Percentiles rank a stretch among this genome's conserved stretches.
These are phyloP conservation scores for Vitis hybrid DNA, from an alignment of 177 flowering plant species.

Conservation along the genomic window DNA sequence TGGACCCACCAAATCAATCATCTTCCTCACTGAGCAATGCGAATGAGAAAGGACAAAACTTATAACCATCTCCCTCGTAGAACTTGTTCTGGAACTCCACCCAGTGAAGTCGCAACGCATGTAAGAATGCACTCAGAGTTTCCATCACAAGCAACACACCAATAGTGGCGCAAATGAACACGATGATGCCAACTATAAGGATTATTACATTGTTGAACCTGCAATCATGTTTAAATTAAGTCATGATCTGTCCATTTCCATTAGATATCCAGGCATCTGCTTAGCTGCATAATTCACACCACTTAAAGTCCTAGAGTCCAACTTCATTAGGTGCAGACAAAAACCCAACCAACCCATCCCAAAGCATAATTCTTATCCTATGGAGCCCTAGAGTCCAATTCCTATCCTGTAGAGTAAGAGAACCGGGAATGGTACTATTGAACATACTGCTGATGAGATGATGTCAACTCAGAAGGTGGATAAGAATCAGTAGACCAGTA, in stretches of 20 bases:
- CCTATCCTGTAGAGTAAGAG: too few relatives aligned
- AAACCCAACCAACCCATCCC: too few relatives aligned
- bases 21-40: conserved; percentile 57
- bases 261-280: too few relatives aligned
- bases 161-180: conserved; percentile 83
- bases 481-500: too few relatives aligned
- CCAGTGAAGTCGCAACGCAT: conserved; percentile 97
- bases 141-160: conserved; percentile 97
- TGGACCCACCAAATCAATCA: conserved; percentile 37
- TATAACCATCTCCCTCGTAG: conserved; percentile 97
- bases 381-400: too few relatives aligned
- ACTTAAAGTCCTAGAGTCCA: too few relatives aligned
- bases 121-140: conserved; percentile 93
- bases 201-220: conserved; percentile 85
- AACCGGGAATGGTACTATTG: too few relatives aligned
- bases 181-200: conserved; percentile 67
- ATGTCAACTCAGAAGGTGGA: too few relatives aligned
- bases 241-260: not conserved
- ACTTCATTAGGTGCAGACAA: too few relatives aligned
- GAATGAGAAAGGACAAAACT: conserved; percentile 79
- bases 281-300: too few relatives aligned
- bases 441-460: too few relatives aligned
- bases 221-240: conserved; percentile 9
- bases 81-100: conserved; percentile 96
- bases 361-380: too few relatives aligned